Conservation (phyloP, 441 rosid species). For the Metrosideros polymorpha region DNA sequence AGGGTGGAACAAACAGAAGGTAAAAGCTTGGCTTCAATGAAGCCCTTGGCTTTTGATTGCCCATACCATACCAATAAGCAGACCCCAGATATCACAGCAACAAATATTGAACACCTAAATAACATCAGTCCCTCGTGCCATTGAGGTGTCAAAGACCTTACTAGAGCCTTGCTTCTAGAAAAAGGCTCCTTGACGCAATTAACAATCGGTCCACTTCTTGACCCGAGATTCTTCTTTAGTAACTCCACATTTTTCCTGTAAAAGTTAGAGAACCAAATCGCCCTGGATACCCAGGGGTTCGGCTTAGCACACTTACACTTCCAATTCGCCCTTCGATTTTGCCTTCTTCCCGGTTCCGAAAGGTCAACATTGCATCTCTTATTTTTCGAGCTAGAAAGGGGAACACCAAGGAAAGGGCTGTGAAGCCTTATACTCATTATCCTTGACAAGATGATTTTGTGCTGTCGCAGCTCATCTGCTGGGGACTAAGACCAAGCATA, state of each 20-base stretch:
- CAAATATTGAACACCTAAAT: slow-evolving; percentile 74
- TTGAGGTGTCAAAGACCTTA: slow-evolving; percentile 52
- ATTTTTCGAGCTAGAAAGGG: slow-evolving; percentile 16
- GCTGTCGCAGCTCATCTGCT: slow-evolving; percentile 27
- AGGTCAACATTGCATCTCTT: slow-evolving; percentile 10
- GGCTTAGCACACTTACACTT: slow-evolving; percentile 39
- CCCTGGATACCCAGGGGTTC: slow-evolving; percentile 65
- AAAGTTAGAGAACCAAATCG: slow-evolving; percentile 49
- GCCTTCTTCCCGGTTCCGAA: slow-evolving; percentile 14
- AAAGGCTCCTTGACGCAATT: slow-evolving; percentile 65
- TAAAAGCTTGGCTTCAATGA: slow-evolving; percentile 73
- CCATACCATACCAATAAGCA: slow-evolving; percentile 93
- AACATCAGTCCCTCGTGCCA: slow-evolving; percentile 58
- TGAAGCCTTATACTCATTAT: slow-evolving; percentile 48
- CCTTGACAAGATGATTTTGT: not conserved
- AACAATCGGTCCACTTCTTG: slow-evolving; percentile 44
- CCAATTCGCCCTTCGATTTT: slow-evolving; percentile 18
- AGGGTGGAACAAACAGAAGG: slow-evolving; percentile 83
- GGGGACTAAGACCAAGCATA: slow-evolving; percentile 66
- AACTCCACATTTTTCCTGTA: slow-evolving; percentile 60
- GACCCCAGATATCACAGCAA: slow-evolving; percentile 74
- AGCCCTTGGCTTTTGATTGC: slow-evolving; percentile 62
- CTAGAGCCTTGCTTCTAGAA: slow-evolving; percentile 49
- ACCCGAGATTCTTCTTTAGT: slow-evolving; percentile 49
- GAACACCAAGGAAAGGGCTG: slow-evolving; percentile 46